phyloP scores from a whole-genome alignment of 2,329 filamentous ascomycete species.

The Penicillium sp. region DNA sequence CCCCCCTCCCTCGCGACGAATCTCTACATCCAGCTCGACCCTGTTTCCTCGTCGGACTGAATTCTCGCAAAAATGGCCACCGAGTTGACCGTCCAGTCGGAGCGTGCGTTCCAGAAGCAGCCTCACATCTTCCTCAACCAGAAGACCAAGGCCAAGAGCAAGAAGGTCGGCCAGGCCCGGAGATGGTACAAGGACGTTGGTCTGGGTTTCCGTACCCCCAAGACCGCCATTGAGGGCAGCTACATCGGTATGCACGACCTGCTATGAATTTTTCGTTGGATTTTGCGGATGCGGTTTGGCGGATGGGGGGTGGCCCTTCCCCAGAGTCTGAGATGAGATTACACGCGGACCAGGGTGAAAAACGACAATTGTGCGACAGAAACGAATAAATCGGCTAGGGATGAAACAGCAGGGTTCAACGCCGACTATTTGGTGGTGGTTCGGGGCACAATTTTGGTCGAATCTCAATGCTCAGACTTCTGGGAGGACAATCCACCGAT shows the following conservation, averaged over 20 bases:
- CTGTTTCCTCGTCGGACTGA: conserved; percentile 51
- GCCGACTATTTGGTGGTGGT: conserved; percentile 1
- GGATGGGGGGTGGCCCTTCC: conserved; percentile 16
- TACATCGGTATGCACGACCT: conserved; percentile 87
- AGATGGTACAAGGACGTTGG: conserved; percentile 99
- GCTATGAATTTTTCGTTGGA: conserved; percentile 27
- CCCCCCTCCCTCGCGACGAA: conserved; percentile 38
- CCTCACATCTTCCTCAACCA: conserved; percentile 99
- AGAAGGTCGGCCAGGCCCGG: conserved; percentile 85
- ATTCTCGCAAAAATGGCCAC: conserved; percentile 81
- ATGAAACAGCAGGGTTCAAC: neutral
- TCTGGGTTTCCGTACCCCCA: conserved; percentile 98
- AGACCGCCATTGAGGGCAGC: conserved; percentile 96
- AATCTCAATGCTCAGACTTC: conserved; percentile 24
- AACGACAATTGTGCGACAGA: neutral
- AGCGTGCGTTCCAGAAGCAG: conserved; percentile 99
- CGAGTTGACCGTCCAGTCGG: conserved; percentile 99
- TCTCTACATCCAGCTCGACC: conserved; percentile 41
- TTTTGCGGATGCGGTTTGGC: conserved; percentile 26
- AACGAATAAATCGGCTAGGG: neutral
- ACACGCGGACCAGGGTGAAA: neutral
- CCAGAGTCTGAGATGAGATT: conserved; percentile 25
- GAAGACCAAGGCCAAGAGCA: conserved; percentile 85
- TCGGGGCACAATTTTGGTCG: neutral
- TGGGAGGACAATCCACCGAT: conserved; percentile 7